phyloP scores from a whole-genome alignment of 2,329 filamentous ascomycete genomes.

The Fusarium newnesense region DNA sequence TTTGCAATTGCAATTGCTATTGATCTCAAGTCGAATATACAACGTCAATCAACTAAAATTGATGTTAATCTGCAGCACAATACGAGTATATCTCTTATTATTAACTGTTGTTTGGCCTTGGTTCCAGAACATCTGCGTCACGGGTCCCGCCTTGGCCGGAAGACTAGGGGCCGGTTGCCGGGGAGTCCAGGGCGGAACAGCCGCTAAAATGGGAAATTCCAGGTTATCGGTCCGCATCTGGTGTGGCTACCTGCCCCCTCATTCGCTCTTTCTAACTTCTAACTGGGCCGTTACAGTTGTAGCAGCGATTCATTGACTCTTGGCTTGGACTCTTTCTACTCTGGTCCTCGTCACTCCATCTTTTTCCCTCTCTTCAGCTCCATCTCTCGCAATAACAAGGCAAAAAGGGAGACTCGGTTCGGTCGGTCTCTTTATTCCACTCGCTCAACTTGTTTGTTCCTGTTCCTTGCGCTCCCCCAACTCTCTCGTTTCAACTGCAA shows the following conservation, averaged over 20 bases:
- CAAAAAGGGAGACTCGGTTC: neutral
- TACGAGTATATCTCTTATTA: neutral
- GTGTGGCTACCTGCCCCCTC: slow-evolving; percentile 30
- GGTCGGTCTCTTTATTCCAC: slow-evolving; percentile 22
- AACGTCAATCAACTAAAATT: neutral
- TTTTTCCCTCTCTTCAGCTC: slow-evolving; percentile 14
- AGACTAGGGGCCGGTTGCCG: slow-evolving; percentile 30
- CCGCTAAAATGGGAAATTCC: slow-evolving; percentile 36
- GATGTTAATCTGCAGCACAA: neutral
- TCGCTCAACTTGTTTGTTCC: slow-evolving; percentile 24
- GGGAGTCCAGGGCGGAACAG: slow-evolving; percentile 32
- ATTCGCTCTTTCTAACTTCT: slow-evolving; percentile 30
- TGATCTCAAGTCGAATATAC: neutral
- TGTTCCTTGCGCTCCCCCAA: slow-evolving; percentile 24
- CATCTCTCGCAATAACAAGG: slow-evolving; percentile 18
- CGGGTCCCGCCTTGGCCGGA: slow-evolving; percentile 21
- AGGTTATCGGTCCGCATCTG: slow-evolving; percentile 40
- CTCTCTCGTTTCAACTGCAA: slow-evolving; percentile 22
- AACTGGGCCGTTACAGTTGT: slow-evolving; percentile 37
- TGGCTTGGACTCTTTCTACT: slow-evolving; percentile 2
- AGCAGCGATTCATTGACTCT: slow-evolving; percentile 37
- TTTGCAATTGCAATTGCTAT: neutral
- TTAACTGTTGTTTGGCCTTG: neutral
- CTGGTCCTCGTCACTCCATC: slow-evolving; percentile 18
- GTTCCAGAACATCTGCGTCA: slow-evolving; percentile 35